Base-by-base conservation (phyloP, 2,329 filamentous ascomycete genomes). In the Fusarium sp. region DNA sequence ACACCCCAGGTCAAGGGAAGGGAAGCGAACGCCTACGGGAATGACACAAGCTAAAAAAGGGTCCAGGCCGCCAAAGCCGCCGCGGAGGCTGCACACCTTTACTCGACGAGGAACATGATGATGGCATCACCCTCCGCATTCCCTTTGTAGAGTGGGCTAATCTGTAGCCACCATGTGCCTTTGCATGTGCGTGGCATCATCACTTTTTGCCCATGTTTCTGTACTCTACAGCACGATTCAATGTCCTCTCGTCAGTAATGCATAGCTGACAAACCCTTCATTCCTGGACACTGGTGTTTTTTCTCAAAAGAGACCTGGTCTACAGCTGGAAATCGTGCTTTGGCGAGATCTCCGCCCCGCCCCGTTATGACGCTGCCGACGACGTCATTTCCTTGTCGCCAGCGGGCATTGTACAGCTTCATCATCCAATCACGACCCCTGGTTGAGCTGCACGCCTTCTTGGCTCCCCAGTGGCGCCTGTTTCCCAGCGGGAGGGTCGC, bases 331-430 rank as follows among this genome's bases (percentile, higher is more conserved):
- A 72, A 73, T 64, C 33, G 65, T 72, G 61, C 72, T 69, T 50
- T 61, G 64, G 33, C 65, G 65, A 76, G 71, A 76, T 75, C 74
- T 77, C 73, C 67, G 60, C 41, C 62, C 67, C 69, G 66, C 68
- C 71, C 74, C 68, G 72, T 77, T 78, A 80, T 80, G 78, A 80
- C 78, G 78, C 75, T 69, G 48, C 68, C 64, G 68, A 73, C 72
- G 78, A 80, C 78, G 78, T 80, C 75, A 80, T 73, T 43, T 54
- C 39, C 60, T 45, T 45, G 45, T 45, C 10, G 5, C 62, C 48
- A 72, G 67, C 59, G 66, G 69, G 50, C 57, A 64, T 64, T 18
- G 45, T 64, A 20, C 27, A 35, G 43, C 50, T 22, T 6, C 20
- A 13, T 16, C 20, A 3, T 18, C 73, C 73, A 75, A 76, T 75